Percentiles rank a stretch among this genome's conserved stretches.
Evolutionary conservation across 2,329 filamentous ascomycete species (phyloP).

Genomic region (Aspergillus hiratsukae): DNA sequence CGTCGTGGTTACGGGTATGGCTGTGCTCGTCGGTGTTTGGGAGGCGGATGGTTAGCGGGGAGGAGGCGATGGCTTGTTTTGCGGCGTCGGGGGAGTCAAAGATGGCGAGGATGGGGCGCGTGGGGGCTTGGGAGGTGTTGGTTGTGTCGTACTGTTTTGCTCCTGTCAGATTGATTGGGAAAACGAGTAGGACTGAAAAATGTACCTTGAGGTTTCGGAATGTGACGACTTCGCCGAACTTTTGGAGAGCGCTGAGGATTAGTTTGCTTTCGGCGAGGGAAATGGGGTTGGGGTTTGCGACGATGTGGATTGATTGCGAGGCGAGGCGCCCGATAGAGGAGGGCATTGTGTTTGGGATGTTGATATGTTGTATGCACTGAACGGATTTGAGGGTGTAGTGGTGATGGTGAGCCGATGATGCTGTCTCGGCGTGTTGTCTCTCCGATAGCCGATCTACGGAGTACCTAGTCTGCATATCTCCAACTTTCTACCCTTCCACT

Average conservation of each 20-base stretch:
- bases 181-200: background rate
- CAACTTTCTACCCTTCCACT: no score
- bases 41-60: conserved; percentile 26
- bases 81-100: conserved; percentile 36
- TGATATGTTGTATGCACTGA: background rate
- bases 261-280: conserved; percentile 31
- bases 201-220: conserved; percentile 35
- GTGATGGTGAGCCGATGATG: conserved; percentile 1
- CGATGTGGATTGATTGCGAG: conserved; percentile 29
- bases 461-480: background rate
- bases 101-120: conserved; percentile 28
- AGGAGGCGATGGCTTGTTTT: conserved; percentile 27
- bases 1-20: background rate
- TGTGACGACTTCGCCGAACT: conserved; percentile 38
- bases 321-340: conserved; percentile 11
- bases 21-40: conserved; percentile 1
- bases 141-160: conserved; percentile 28
- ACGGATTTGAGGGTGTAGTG: conserved; percentile 1
- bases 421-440: background rate
- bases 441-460: background rate
- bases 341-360: conserved; percentile 10
- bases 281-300: conserved; percentile 22
- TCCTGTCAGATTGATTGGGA: background rate
- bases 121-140: conserved; percentile 16
- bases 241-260: conserved; percentile 35